Base-by-base conservation (phyloP, 2,329 filamentous ascomycete genomes). In the Alternaria panax region DNA sequence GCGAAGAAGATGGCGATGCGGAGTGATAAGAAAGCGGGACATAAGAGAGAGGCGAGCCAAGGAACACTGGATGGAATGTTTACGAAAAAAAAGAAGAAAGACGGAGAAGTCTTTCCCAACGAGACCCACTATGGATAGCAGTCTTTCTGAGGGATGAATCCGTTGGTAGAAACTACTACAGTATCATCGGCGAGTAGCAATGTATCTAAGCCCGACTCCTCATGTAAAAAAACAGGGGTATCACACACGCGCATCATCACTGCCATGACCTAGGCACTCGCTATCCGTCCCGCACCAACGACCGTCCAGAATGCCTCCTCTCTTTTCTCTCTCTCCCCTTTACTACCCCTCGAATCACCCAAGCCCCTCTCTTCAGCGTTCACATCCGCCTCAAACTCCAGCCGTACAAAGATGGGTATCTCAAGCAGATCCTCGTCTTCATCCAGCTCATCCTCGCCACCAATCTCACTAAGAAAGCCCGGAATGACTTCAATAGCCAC, bases 261-360 rank as follows among this genome's bases (percentile, higher is more conserved):
- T 45, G 73, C 76, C 7, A 25, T 7, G 20, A 24, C 30, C 30
- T 59, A 59, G 9, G 56, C 24, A 43, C 54, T 55, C 25, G 70
- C 86, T 71, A 98, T 95, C 71, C 88, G 88, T 9, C 95, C 95
- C 58, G 96, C 86, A 4, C 94, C 94, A 34, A 98, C 82, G 20
- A 96, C 93, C 80, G 92, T 93, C 95, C 95, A 99, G 79, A 97
- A 98, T 55, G 93, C 93, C 78, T 98, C 81, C 75, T 98, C 95
- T 72, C 91, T 87, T 82, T 89, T 94, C 79, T 88, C 83, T 88
- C 93, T 80, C 51, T 86, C 43, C 86, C 87, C 76, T 85, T 88
- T 67, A 85, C 86, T 74, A 78, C 70, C 72, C 78, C 2, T 79
- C 71, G 69, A 75, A 77, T 71, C 74, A 45, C 69, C 70, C 34